These are phyloP conservation scores for Coleophoma crateriformis DNA, from an alignment of 2,329 filamentous ascomycete genomes.

Conservation along the genomic window DNA sequence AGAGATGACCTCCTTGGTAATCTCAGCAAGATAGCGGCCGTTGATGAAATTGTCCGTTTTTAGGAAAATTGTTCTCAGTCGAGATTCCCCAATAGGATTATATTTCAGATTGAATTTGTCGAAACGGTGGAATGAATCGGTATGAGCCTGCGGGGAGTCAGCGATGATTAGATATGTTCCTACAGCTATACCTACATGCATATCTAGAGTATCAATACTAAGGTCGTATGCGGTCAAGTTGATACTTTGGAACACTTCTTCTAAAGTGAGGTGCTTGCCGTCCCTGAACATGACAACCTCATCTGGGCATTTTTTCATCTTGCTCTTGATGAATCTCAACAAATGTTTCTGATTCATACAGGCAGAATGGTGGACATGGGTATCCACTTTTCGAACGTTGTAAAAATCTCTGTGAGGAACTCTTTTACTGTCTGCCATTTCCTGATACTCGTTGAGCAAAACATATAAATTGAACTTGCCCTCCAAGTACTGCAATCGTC, in stretches of 20 bases:
- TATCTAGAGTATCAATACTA: slow-evolving; percentile 96
- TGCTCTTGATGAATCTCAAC: slow-evolving; percentile 97
- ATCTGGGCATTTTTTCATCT: slow-evolving; percentile 97
- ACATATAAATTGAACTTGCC: slow-evolving; percentile 95
- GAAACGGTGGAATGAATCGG: slow-evolving; percentile 96
- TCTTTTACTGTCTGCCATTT: slow-evolving; percentile 95
- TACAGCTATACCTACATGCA: slow-evolving; percentile 66
- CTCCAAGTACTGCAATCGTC: slow-evolving; percentile 89
- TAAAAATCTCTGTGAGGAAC: slow-evolving; percentile 98
- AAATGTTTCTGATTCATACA: slow-evolving; percentile 99
- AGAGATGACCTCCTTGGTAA: slow-evolving; percentile 95
- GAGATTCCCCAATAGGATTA: slow-evolving; percentile 93
- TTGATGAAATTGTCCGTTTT: slow-evolving; percentile 99
- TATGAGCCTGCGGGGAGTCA: slow-evolving; percentile 63
- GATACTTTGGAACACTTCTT: slow-evolving; percentile 95
- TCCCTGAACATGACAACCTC: slow-evolving; percentile 91
- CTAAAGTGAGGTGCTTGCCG: slow-evolving; percentile 83
- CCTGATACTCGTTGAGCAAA: slow-evolving; percentile 93
- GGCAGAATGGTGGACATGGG: slow-evolving; percentile 96
- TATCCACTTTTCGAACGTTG: slow-evolving; percentile 97
- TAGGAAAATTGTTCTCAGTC: slow-evolving; percentile 93
- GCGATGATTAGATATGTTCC: neutral
- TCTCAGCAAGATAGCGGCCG: slow-evolving; percentile 91
- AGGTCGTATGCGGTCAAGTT: slow-evolving; percentile 96
- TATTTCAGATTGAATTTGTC: slow-evolving; percentile 99